Evolutionary conservation across 306 rosid genomes (phyloP), one percentile per base, ranked within the genome.

Genomic region (Dryas drummondii): DNA sequence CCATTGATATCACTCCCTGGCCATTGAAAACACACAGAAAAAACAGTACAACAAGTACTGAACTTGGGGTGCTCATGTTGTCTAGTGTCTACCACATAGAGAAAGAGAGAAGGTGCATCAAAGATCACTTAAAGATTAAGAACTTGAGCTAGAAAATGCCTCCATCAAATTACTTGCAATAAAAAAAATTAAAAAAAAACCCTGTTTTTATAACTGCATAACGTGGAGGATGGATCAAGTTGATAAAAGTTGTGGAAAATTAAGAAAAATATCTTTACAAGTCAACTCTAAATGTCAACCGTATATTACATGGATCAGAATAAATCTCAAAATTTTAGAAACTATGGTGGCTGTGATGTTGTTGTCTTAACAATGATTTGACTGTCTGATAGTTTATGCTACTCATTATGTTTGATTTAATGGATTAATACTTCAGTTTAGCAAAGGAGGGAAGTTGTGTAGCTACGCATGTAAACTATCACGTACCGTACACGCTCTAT

Each of bases 21-120:
- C 54, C 61, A 57, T 68, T 53, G 10, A 82, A 68, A 76, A 71
- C 50, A 65, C 60, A 60, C 9, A 82, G 37, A 48, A 62, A 51
- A 53, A 55, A 46, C 4, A 55, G 27, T 26, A 73, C 37, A 22
- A 47, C 66, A 27, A 82, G 65, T 15, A 54, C 11, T 16, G 57
- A 50, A 68, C 56, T 72, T 54, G 66, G 17, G 58, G 6, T 50
- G 17, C 63, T 32, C 79, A 82, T 82, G 3, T 3, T 63, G 14
- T 70, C 76, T 16, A 0, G 37, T 32, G 2, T 55, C 60, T n/a
- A 22, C 64, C 64, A 22, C 42, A 10, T 26, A 51, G 60, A 69
- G 73, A 26, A 14, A 68, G 53, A 66, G 22, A 69, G 46, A 8
- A 69, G 48, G 48, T 3, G 32, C 48, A 69, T 32, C 14, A 27